Evolutionary conservation across 2,329 filamentous ascomycete genomes (phyloP), one percentile per base, ranked within the genome.

Genomic region (Neofusicoccum umdonicola): DNA sequence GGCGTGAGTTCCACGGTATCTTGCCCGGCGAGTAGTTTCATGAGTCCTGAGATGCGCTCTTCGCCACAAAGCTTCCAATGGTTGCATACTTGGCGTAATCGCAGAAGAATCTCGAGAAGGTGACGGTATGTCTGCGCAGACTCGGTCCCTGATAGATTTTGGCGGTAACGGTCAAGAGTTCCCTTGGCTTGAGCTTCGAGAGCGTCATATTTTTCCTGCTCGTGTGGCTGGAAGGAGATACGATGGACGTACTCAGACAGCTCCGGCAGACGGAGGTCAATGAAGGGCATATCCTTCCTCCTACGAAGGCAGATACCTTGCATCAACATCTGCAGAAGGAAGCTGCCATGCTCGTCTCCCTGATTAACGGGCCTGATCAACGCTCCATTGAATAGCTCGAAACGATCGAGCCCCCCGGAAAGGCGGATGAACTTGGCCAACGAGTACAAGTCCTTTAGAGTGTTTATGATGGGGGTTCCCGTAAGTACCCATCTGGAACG

Each of bases 401-500:
- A 96, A 27, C 80, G 78, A 0, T 85, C 79, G 78, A 84, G 84
- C 9, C 85, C 81, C 69, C 85, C 86, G 74, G 95, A 96, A 72
- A 96, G 93, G 2, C 84, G 82, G 13, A 96, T 81, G 72, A 96
- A 97, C 2, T 86, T 84, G 52, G 97, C 82, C 19, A 96, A 79
- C 0, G 92, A 91, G 70, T 86, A 93, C 4, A 96, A 81, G 70
- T 97, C 93, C 22, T 85, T 81, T 2, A 94, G 86, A 12, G 84
- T 87, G 70, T 97, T 97, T 89, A 95, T 95, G 89, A 94, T 93
- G 0, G 91, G 91, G 0, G 91, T 95, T 22, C 91, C 91, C 2
- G 89, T 92, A 74, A 94, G 84, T 71, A 89, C 92, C 80, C 91
- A 88, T 52, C 91, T 84, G 71, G 90, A 86, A 41, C 79, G 81